phyloP scores from a whole-genome alignment of 352 stramenopile genomes.

The Globisporangium parvum region DNA sequence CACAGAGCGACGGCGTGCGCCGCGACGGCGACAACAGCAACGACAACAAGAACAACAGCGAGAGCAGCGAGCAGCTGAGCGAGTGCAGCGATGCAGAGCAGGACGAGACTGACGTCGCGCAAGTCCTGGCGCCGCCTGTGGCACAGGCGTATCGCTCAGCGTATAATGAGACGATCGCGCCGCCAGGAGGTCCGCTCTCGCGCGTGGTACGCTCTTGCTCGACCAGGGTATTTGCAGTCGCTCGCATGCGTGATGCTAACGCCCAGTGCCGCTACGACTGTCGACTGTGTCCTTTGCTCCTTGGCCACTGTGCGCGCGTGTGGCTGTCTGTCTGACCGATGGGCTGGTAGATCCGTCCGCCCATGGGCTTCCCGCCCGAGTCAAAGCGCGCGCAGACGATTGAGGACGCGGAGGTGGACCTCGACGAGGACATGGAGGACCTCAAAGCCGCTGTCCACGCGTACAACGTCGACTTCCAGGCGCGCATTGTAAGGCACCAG shows the following conservation, averaged over 20 bases:
- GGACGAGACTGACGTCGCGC: no score
- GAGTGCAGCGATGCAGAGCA: not conserved
- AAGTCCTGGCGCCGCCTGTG: not conserved
- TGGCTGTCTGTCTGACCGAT: no score
- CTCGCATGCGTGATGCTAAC: no score
- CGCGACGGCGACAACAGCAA: not conserved
- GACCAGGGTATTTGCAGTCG: no score
- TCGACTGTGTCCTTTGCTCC: not conserved
- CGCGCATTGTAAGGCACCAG: slow-evolving; percentile 47
- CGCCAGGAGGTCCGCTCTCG: slow-evolving; percentile 28
- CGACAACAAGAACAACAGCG: not conserved
- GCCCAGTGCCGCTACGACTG: not conserved
- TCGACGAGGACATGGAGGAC: slow-evolving; percentile 79
- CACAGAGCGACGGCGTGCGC: no score
- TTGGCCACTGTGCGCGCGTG: no score
- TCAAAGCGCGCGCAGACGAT: slow-evolving; percentile 72
- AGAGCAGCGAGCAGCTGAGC: not conserved
- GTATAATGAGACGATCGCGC: slow-evolving; percentile 55
- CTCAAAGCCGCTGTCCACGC: slow-evolving; percentile 70
- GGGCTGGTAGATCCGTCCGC: slow-evolving; percentile 37
- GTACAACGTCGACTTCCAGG: slow-evolving; percentile 83
- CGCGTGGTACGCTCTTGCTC: slow-evolving; percentile 21
- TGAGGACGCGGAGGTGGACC: slow-evolving; percentile 61
- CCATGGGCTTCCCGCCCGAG: slow-evolving; percentile 56
- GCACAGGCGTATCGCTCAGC: slow-evolving; percentile 38